Conservation (phyloP, 2,329 filamentous ascomycete genomes). For the Hypoxylon sp. region DNA sequence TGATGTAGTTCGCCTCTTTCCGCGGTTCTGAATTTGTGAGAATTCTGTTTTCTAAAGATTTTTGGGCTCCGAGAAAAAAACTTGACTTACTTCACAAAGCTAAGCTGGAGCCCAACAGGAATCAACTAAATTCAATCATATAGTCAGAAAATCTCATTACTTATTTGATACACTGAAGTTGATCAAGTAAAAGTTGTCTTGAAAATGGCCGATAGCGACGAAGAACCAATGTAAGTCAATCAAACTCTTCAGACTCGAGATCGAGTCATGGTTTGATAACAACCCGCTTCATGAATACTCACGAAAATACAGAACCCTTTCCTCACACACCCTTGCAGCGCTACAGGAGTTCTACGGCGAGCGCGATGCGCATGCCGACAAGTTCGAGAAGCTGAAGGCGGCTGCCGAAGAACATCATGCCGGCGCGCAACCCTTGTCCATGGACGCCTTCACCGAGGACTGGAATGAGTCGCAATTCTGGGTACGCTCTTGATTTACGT, state of each 20-base stretch:
- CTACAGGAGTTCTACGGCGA: conserved; percentile 82
- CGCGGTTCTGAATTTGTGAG: background rate
- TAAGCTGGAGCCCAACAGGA: conserved; percentile 16
- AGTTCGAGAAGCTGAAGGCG: conserved; percentile 77
- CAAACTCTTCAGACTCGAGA: background rate
- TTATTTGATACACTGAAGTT: background rate
- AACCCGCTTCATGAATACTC: background rate
- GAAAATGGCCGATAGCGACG: conserved; percentile 59
- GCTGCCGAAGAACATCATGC: conserved; percentile 68
- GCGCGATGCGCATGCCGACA: conserved; percentile 74
- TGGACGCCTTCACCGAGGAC: conserved; percentile 82
- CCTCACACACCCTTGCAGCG: conserved; percentile 75
- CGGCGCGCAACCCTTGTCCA: conserved; percentile 63
- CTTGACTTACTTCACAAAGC: conserved; percentile 3
- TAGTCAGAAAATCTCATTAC: background rate
- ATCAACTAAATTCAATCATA: conserved; percentile 1
- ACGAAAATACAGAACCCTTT: conserved; percentile 68
- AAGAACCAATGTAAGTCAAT: conserved; percentile 64
- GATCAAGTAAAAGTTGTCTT: background rate
- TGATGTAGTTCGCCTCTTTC: conserved; percentile 20
- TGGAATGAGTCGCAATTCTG: conserved; percentile 91
- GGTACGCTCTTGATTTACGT: conserved; percentile 63
- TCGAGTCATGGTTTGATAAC: background rate
- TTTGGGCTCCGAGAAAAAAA: conserved; percentile 30
- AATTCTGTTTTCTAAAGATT: conserved; percentile 20